Conservation (phyloP, 345 rosid species). For the Murraya koenigii region DNA sequence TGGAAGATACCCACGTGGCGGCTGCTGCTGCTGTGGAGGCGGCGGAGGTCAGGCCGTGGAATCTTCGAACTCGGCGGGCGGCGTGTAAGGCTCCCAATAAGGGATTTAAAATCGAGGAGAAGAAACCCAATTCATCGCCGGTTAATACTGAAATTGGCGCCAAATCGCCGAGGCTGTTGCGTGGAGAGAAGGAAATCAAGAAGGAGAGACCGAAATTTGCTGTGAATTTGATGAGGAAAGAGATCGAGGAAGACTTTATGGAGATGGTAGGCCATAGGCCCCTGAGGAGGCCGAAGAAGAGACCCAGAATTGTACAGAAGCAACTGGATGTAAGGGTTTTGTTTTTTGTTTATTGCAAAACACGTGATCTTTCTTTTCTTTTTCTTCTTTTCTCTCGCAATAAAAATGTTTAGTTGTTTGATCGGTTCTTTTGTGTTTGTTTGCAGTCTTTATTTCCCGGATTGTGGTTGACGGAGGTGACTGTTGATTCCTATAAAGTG, state of each 20-base stretch:
- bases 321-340: conserved; percentile 58
- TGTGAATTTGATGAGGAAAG: conserved; percentile 15
- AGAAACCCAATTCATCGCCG: conserved; percentile 32
- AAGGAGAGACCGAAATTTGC: conserved; percentile 40
- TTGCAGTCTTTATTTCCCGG: conserved; percentile 68
- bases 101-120: conserved; percentile 22
- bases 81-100: conserved; percentile 46
- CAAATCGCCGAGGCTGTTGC: conserved; percentile 24
- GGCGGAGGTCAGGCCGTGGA: conserved; percentile 56
- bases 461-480: conserved; percentile 62
- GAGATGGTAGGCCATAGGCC: conserved; percentile 26
- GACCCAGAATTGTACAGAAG: conserved; percentile 57
- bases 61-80: conserved; percentile 69
- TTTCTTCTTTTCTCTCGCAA: background rate
- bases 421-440: conserved; percentile 1
- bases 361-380: background rate
- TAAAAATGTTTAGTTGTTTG: background rate
- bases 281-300: conserved; percentile 71
- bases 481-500: conserved; percentile 63
- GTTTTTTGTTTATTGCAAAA: background rate
- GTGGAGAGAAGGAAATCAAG: conserved; percentile 26
- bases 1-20: conserved; percentile 22
- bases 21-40: conserved; percentile 26
- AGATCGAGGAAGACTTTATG: conserved; percentile 11
- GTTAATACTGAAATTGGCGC: conserved; percentile 27